Percentiles rank a stretch among this genome's conserved stretches.
Evolutionary conservation across 176 grass and related monocot species (phyloP).

Genomic region (Zizania latifolia): DNA sequence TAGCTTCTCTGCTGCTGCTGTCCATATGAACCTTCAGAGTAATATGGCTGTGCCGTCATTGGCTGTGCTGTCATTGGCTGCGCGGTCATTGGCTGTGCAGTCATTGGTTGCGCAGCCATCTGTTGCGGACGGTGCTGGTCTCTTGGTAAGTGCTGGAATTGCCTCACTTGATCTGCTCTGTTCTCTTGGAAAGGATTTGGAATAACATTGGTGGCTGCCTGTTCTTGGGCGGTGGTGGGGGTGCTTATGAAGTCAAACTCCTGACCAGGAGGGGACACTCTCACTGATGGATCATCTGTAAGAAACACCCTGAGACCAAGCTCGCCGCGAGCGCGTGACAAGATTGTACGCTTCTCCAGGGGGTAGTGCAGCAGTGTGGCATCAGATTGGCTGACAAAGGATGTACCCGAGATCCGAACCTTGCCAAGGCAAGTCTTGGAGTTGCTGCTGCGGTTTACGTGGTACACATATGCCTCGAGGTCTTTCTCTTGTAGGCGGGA

Average conservation of each 20-base stretch:
- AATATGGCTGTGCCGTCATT: conserved; percentile 24
- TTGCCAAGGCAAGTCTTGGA: conserved; percentile 66
- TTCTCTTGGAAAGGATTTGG: conserved; percentile 45
- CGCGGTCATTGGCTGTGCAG: conserved; percentile 15
- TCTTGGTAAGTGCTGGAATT: conserved; percentile 62
- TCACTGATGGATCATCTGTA: conserved; percentile 66
- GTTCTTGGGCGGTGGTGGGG: conserved; percentile 42
- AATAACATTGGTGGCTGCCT: conserved; percentile 22
- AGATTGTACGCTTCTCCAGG: conserved; percentile 59
- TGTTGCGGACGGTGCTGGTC: conserved; percentile 50
- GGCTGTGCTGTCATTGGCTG: conserved; percentile 21
- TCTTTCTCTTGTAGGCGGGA: conserved; percentile 43
- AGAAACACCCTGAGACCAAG: conserved; percentile 85
- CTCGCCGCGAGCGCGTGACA: conserved; percentile 70
- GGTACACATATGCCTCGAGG: conserved; percentile 75
- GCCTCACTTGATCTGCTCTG: conserved; percentile 34
- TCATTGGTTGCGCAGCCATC: too few species aligned
- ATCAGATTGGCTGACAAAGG: conserved; percentile 60
- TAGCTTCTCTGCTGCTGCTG: conserved; percentile 42
- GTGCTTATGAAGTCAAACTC: conserved; percentile 47
- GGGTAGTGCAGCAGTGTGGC: conserved; percentile 55
- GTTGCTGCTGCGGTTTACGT: conserved; percentile 35
- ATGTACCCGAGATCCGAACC: conserved; percentile 58
- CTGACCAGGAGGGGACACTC: conserved; percentile 38
- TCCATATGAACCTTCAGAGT: conserved; percentile 22